A percentile compares a stretch with the other conserved stretches of the same genome.
These are phyloP conservation scores for Olyra latifolia DNA, from an alignment of 176 grass and related monocot species.

Conservation along the genomic window DNA sequence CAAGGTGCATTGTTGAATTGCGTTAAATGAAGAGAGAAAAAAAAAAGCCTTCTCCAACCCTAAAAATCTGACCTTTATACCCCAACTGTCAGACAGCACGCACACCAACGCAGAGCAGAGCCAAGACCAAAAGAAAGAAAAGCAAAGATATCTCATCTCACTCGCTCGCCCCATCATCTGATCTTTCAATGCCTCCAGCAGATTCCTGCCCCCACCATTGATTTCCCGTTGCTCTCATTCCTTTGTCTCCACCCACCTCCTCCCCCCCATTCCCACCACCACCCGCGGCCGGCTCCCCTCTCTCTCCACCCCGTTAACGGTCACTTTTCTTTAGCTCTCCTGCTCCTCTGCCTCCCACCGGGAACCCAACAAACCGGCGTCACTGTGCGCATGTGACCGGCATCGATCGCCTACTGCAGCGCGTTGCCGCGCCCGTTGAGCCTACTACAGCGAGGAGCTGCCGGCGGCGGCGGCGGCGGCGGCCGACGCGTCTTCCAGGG, in stretches of 20 bases:
- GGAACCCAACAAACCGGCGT: slow-evolving; percentile 17
- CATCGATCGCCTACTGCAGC: not conserved
- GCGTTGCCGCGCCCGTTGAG: not conserved
- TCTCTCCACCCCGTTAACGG: not conserved
- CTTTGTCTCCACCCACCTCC: not conserved
- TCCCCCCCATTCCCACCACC: not conserved
- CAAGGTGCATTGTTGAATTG: too few relatives aligned
- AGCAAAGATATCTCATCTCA: not conserved
- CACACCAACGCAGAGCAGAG: not conserved
- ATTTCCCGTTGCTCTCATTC: slow-evolving; percentile 4
- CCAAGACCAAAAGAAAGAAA: not conserved
- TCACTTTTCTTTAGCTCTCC: not conserved
- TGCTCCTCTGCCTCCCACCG: not conserved
- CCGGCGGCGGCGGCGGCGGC: not conserved
- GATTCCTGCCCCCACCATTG: slow-evolving; percentile 9
- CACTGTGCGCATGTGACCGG: slow-evolving; percentile 26
- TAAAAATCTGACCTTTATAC: too few relatives aligned
- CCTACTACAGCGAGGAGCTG: not conserved
- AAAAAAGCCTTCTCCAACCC: too few relatives aligned
- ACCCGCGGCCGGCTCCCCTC: not conserved
- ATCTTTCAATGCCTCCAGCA: not conserved
- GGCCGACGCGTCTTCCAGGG: not conserved
- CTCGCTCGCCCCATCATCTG: not conserved
- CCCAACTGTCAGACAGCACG: too few relatives aligned
- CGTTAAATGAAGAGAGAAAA: too few relatives aligned